Conservation (phyloP, 2,329 filamentous ascomycete species). For the Aspergillus latus region DNA sequence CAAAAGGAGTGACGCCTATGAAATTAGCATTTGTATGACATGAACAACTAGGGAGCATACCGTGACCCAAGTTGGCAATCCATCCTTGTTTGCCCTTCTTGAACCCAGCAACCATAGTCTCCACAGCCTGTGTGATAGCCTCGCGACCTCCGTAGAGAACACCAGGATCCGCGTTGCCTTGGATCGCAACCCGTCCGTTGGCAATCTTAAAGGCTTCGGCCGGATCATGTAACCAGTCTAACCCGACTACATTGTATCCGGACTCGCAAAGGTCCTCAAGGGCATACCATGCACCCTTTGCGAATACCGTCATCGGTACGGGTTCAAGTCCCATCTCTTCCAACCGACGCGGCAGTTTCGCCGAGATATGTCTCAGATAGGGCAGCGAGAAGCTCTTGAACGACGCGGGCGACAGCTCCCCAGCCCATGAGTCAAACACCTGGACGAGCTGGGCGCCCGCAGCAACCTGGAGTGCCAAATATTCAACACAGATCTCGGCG, state of each 20-base stretch:
- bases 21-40: slow-evolving; percentile 20
- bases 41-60: slow-evolving; percentile 51
- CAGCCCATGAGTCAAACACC: slow-evolving; percentile 98
- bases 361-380: slow-evolving; percentile 79
- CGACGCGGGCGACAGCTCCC: slow-evolving; percentile 79
- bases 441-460: slow-evolving; percentile 94
- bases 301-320: slow-evolving; percentile 97
- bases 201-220: slow-evolving; percentile 79
- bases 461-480: slow-evolving; percentile 85
- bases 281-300: slow-evolving; percentile 96
- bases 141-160: slow-evolving; percentile 82
- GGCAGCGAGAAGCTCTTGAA: slow-evolving; percentile 86
- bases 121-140: slow-evolving; percentile 77
- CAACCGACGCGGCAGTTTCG: slow-evolving; percentile 73
- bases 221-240: slow-evolving; percentile 94
- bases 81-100: slow-evolving; percentile 80
- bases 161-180: slow-evolving; percentile 95
- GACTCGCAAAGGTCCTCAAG: slow-evolving; percentile 82
- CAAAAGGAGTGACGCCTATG: slow-evolving; percentile 85
- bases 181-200: slow-evolving; percentile 74
- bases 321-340: slow-evolving; percentile 70
- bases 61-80: slow-evolving; percentile 96
- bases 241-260: slow-evolving; percentile 88
- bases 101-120: slow-evolving; percentile 86
- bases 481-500: slow-evolving; percentile 89